phyloP scores from a whole-genome alignment of 495 filamentous ascomycete species.

The Hypoxylon subgilvum region DNA sequence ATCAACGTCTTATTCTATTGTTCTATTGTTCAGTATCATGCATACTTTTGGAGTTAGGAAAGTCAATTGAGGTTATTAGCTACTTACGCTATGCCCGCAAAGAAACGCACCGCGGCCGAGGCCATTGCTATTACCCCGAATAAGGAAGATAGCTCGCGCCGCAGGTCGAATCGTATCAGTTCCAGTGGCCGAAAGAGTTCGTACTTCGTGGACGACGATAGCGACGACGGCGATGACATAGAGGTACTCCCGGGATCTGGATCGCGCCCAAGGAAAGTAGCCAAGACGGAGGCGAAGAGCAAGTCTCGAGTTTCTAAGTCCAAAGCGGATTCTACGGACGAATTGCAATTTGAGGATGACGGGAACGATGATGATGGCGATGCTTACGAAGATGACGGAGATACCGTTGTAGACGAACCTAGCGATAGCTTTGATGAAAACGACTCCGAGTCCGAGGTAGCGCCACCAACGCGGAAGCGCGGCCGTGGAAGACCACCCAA shows the following conservation, averaged over 20 bases:
- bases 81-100: slow-evolving; percentile 27
- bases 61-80: not conserved
- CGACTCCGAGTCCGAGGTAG: slow-evolving; percentile 33
- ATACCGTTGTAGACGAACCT: slow-evolving; percentile 28
- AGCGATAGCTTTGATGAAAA: slow-evolving; percentile 31
- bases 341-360: slow-evolving; percentile 36
- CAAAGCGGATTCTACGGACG: slow-evolving; percentile 26
- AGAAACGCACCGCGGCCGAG: slow-evolving; percentile 28
- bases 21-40: not conserved
- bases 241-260: too few relatives aligned
- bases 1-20: slow-evolving; percentile 10
- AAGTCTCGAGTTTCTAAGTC: slow-evolving; percentile 18
- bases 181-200: slow-evolving; percentile 45
- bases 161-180: slow-evolving; percentile 46
- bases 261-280: slow-evolving; percentile 19
- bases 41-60: not conserved
- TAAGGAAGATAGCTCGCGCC: slow-evolving; percentile 26
- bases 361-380: slow-evolving; percentile 35
- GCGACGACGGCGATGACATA: slow-evolving; percentile 30
- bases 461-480: slow-evolving; percentile 22
- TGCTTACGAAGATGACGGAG: slow-evolving; percentile 25
- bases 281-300: slow-evolving; percentile 11
- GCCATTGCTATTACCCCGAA: slow-evolving; percentile 7
- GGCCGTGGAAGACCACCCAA: slow-evolving; percentile 32
- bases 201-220: slow-evolving; percentile 44